Evolutionary conservation across 306 rosid species (phyloP), one percentile per base, ranked within the genome.

Genomic region (Lathyrus tuberosus): DNA sequence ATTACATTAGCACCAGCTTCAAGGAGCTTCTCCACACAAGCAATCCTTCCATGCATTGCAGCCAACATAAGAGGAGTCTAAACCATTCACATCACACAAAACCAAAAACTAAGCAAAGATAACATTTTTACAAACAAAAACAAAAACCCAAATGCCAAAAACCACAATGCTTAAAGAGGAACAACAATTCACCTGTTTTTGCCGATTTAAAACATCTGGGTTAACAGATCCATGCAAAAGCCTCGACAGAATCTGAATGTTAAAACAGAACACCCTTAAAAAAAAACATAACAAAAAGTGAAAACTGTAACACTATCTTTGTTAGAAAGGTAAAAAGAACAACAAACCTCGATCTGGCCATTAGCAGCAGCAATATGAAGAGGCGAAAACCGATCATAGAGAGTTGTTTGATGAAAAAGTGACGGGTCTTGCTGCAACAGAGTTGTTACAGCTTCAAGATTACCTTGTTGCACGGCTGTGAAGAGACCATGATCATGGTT

Each of bases 51-150:
- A 67, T 85, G 88, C 96, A 93, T 93, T 82, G 97, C 88, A 17
- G 96, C 98, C 79, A 90, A 67, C 96, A 90, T 90, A 52, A 93
- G 87, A 63, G 98, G 96, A 78, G 97, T 86, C 97, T 90, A 81
- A 69, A 79, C 46, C 78, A 74, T 77, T 72, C 68, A 35, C 15
- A 35, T 35, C 40, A 79, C 38, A 72, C 8, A 10, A 24, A 69
- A 28, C 8, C 2, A 63, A 63, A 11, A 71, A 56, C 37, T 62
- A 37, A 70, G 63, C 30, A 35, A 54, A 62, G 10, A 13, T 22
- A 13, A 33, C 59, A 74, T 15, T 67, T 62, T 41, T 24, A 18
- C 15, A n/a, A 72, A 6, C 0, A 52, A 44, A 56, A 48, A 74
- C 16, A 65, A 54, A 3, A 59, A 20, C 16, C 2, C 67, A 69